Conservation (phyloP, 306 rosid species). For the Vachellia pachyceras region DNA sequence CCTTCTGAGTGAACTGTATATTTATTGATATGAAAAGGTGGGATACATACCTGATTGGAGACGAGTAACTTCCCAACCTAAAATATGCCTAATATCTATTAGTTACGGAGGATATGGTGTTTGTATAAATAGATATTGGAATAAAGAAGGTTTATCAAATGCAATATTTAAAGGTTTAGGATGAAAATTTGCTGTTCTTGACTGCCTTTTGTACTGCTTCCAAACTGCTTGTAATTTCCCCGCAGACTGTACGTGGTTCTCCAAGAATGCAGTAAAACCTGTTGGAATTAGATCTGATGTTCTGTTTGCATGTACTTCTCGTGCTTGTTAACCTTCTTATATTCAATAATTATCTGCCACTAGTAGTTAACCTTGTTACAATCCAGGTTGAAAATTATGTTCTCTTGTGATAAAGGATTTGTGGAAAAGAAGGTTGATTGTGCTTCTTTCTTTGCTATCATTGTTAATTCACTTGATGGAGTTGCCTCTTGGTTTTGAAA, state of each 20-base stretch:
- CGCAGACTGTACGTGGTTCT: too few relatives aligned
- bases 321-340: neutral
- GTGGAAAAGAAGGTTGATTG: neutral
- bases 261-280: too few relatives aligned
- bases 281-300: neutral
- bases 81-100: neutral
- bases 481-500: neutral
- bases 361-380: neutral
- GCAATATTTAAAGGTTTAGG: neutral
- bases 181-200: neutral
- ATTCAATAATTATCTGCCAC: neutral
- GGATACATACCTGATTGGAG: neutral
- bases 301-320: neutral
- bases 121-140: too few relatives aligned
- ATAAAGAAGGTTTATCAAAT: neutral
- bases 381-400: neutral
- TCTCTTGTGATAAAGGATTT: neutral
- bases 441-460: neutral
- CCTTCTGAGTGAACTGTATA: neutral
- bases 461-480: neutral
- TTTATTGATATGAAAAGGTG: too few relatives aligned
- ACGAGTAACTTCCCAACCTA: neutral
- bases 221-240: too few relatives aligned
- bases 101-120: neutral
- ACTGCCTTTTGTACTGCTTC: too few relatives aligned